Evolutionary conservation across 2,329 filamentous ascomycete species (phyloP), one percentile per base, ranked within the genome.

Genomic region (Aspergillus sp.): DNA sequence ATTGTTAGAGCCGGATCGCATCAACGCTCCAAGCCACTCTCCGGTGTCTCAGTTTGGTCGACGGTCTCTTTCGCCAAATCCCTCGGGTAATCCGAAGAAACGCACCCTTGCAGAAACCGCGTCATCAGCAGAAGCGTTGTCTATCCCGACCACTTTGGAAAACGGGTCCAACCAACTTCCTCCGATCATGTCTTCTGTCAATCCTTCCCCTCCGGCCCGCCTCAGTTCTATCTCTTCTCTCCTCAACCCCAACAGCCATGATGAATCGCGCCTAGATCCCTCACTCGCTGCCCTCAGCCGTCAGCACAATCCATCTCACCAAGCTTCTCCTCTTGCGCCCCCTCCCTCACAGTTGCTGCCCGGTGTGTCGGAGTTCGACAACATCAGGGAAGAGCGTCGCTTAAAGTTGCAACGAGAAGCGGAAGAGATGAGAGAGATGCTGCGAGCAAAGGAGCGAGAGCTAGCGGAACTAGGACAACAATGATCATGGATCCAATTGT

Each of bases 151-250:
- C 13, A 70, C 70, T 30, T 56, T 76, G 62, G 73, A 72, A 63
- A 67, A 70, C 55, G 69, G 73, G 49, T 74, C 74, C 41, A 74
- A 75, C 62, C 76, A 76, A 59, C 69, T 77, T 13, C 76, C 72
- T 47, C 75, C 74, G 10, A 79, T 77, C 56, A 76, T 73, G 67
- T 71, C 70, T n/a, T 71, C 71, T 5, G 66, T 63, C 25, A 73
- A 76, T 50, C 70, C 70, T 12, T 66, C 72, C 25, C 72, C 74
- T n/a, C 85, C 45, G 84, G 89, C 71, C 23, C 86, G 90, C 13
- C 77, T 92, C 4, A 91, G 88, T 17, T 91, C 89, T 3, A 92
- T 92, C 63, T 90, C 88, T 65, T 90, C 89, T 5, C 89, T 92
- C 48, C 78, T 93, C 12, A 92, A 92, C 36, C 62, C 74, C 12